Percentiles rank a stretch among this genome's conserved stretches.
These are phyloP conservation scores for Lentinula lateritia DNA, from an alignment of 768 basidiomycete genomes.

Conservation along the genomic window DNA sequence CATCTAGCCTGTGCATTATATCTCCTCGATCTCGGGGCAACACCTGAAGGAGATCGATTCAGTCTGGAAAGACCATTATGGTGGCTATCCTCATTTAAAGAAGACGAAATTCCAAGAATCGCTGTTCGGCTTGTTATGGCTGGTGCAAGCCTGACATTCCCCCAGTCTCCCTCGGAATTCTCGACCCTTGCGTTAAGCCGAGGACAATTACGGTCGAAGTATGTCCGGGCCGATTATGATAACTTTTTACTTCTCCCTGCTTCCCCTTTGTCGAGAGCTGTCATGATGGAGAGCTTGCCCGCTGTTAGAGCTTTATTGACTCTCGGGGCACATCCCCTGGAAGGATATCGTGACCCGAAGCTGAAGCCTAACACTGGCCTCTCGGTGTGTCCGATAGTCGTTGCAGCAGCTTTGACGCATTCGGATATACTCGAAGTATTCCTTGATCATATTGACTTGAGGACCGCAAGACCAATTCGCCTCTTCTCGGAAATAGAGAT, in stretches of 20 bases:
- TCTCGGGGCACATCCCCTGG: conserved; percentile 8
- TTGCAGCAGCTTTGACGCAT: background rate
- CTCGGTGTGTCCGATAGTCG: background rate
- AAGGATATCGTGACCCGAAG: background rate
- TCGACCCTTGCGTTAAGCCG: background rate
- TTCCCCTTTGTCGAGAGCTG: conserved; percentile 8
- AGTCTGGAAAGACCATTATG: conserved; percentile 4
- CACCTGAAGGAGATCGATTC: conserved; percentile 3
- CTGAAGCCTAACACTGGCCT: background rate
- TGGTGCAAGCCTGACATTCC: background rate
- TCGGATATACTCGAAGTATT: background rate
- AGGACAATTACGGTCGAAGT: background rate
- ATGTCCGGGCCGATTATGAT: conserved; percentile 6
- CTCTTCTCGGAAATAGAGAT: conserved; percentile 1
- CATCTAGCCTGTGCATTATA: conserved; percentile 9
- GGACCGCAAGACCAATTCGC: background rate
- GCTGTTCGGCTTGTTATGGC: background rate
- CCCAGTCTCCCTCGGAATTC: background rate
- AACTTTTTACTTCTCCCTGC: conserved; percentile 3
- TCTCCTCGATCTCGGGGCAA: conserved; percentile 6
- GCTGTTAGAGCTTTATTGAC: conserved; percentile 4
- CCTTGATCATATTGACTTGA: background rate
- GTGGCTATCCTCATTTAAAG: conserved; percentile 8
- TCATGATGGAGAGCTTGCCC: conserved; percentile 6
- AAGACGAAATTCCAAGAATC: background rate